Evolutionary conservation across 2,329 filamentous ascomycete genomes (phyloP).

Genomic region (Fusarium clavum): DNA sequence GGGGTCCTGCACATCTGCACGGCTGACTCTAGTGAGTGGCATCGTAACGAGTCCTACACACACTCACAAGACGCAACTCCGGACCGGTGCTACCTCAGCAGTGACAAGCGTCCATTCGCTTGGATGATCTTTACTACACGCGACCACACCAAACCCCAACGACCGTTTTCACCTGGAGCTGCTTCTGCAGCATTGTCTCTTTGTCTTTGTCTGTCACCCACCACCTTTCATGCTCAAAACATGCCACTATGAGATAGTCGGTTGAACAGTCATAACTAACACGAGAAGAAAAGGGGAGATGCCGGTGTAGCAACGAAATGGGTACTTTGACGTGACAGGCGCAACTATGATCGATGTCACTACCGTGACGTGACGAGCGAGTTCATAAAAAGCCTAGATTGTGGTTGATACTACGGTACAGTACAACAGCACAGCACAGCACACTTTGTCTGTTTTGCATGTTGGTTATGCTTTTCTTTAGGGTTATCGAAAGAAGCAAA

Average conservation of each 20-base stretch:
- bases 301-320: background rate
- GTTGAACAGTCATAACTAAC: constrained; percentile 11
- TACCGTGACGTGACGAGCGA: constrained; percentile 4
- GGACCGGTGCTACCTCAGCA: constrained; percentile 25
- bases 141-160: constrained; percentile 35
- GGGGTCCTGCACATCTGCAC: constrained; percentile 26
- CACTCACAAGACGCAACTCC: constrained; percentile 4
- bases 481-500: background rate
- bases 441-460: background rate
- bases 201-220: constrained; percentile 3
- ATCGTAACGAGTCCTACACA: background rate
- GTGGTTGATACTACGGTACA: background rate
- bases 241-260: constrained; percentile 29
- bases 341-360: constrained; percentile 28
- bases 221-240: constrained; percentile 10
- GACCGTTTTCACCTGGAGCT: constrained; percentile 39
- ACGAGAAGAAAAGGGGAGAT: constrained; percentile 8
- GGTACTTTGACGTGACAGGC: constrained; percentile 12
- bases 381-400: constrained; percentile 11
- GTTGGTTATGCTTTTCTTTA: background rate
- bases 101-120: constrained; percentile 23
- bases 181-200: constrained; percentile 25
- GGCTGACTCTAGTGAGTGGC: background rate
- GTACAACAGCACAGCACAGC: background rate
- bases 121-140: constrained; percentile 45